phyloP scores from a whole-genome alignment of 129 eudicot genomes.

The Escallonia rubra region DNA sequence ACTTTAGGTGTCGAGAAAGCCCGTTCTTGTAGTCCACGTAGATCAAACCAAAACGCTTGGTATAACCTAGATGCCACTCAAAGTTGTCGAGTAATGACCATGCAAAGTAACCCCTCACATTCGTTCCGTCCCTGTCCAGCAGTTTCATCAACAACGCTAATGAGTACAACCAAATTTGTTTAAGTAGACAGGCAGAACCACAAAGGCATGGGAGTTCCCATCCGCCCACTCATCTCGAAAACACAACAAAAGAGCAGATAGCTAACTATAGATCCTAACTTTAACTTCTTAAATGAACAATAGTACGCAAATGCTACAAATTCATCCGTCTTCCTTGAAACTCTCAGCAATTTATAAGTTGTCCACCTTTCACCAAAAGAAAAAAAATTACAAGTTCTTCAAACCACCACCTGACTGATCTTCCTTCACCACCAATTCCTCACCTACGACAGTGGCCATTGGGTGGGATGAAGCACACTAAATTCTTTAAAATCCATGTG shows the following conservation, averaged over 20 bases:
- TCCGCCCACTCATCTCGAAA: background rate
- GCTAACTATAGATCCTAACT: background rate
- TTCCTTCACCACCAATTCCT: too few relatives aligned
- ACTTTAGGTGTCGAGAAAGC: slow-evolving; percentile 53
- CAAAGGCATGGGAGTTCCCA: background rate
- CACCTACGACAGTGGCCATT: too few relatives aligned
- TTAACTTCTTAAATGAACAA: too few relatives aligned
- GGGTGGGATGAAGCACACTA: too few relatives aligned
- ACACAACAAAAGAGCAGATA: background rate
- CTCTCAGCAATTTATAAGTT: too few relatives aligned
- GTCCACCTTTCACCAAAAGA: too few relatives aligned
- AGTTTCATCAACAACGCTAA: too few relatives aligned
- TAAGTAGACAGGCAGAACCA: background rate
- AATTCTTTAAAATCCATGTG: too few relatives aligned
- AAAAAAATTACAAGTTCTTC: too few relatives aligned
- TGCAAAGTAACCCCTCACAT: slow-evolving; percentile 74
- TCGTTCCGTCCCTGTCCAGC: slow-evolving; percentile 54
- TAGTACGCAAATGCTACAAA: too few relatives aligned
- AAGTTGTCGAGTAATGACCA: slow-evolving; percentile 89
- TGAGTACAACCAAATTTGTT: background rate
- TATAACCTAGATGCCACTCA: slow-evolving; percentile 74
- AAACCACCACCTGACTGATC: too few relatives aligned
- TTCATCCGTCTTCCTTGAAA: too few relatives aligned
- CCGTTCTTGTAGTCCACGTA: slow-evolving; percentile 61
- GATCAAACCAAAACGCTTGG: slow-evolving; percentile 65